Evolutionary conservation across 805 yeast species (phyloP).

Genomic region (Kurtzmaniella cleridarum): DNA sequence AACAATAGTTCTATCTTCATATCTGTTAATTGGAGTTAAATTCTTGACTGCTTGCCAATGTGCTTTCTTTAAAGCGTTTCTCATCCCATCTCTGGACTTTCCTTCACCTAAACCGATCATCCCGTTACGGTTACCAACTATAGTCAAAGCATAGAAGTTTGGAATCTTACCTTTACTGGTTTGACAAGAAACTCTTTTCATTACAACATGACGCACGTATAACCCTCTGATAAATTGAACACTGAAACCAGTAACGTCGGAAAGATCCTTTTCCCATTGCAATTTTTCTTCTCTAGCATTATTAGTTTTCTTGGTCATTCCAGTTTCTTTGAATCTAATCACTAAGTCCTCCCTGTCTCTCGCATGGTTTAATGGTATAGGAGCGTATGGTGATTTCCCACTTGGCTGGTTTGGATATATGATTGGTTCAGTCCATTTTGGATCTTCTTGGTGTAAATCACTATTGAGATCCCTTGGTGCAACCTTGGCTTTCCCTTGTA

Average conservation of each 20-base stretch:
- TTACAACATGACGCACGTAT: conserved; percentile 58
- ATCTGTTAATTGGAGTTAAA: conserved; percentile 73
- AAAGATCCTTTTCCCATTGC: conserved; percentile 47
- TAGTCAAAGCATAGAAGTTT: conserved; percentile 75
- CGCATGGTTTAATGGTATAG: conserved; percentile 49
- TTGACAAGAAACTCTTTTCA: conserved; percentile 83
- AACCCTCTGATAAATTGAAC: conserved; percentile 56
- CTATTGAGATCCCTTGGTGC: conserved; percentile 61
- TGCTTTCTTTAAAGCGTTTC: conserved; percentile 75
- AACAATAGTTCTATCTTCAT: conserved; percentile 85
- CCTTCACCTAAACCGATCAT: conserved; percentile 96
- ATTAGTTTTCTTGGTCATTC: conserved; percentile 8
- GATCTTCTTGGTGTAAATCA: conserved; percentile 67
- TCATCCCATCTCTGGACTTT: conserved; percentile 71
- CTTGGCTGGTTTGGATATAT: conserved; percentile 46
- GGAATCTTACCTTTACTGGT: conserved; percentile 89
- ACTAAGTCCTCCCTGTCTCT: conserved; percentile 43
- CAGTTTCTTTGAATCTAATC: conserved; percentile 25
- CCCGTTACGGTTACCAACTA: conserved; percentile 91
- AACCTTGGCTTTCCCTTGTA: conserved; percentile 39
- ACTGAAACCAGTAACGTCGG: conserved; percentile 62
- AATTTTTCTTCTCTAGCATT: conserved; percentile 9
- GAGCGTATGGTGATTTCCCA: conserved; percentile 50
- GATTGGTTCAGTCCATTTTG: conserved; percentile 67
- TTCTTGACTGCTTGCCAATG: conserved; percentile 92